These are phyloP conservation scores for Orobanche coerulescens DNA, from an alignment of 257 asterid species.

Conservation along the genomic window DNA sequence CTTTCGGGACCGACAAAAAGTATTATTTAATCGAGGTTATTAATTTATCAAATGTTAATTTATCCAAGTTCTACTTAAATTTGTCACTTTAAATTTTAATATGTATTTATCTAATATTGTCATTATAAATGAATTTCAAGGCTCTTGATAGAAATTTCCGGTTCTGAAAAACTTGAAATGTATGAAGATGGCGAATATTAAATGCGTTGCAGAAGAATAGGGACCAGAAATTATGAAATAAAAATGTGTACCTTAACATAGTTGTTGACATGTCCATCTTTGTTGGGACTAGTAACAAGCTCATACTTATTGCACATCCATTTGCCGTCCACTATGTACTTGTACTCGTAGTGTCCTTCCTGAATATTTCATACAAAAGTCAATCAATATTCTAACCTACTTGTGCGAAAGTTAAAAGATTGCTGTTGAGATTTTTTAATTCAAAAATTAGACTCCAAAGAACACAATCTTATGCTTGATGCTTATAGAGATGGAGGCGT, in stretches of 20 bases:
- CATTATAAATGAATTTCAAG: too few species aligned
- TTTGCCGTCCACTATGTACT: slow-evolving; percentile 73
- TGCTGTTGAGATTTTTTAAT: not conserved
- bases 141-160: not conserved
- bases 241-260: slow-evolving; percentile 44
- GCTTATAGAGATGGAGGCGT: not conserved
- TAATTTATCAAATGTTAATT: too few species aligned
- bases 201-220: not conserved
- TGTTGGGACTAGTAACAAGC: slow-evolving; percentile 52
- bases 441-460: not conserved
- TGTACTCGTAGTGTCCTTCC: slow-evolving; percentile 94
- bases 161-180: not conserved
- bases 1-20: too few species aligned
- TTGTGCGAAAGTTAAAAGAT: not conserved
- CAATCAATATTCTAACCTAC: not conserved
- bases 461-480: not conserved
- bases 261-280: slow-evolving; percentile 88
- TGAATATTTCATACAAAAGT: slow-evolving; percentile 21
- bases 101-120: not conserved
- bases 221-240: not conserved
- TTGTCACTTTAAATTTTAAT: not conserved
- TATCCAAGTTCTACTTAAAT: not conserved
- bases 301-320: slow-evolving; percentile 60
- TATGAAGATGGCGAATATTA: not conserved
- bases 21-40: too few species aligned